phyloP scores from a whole-genome alignment of 2,329 filamentous ascomycete species.

The Nemania serpens region DNA sequence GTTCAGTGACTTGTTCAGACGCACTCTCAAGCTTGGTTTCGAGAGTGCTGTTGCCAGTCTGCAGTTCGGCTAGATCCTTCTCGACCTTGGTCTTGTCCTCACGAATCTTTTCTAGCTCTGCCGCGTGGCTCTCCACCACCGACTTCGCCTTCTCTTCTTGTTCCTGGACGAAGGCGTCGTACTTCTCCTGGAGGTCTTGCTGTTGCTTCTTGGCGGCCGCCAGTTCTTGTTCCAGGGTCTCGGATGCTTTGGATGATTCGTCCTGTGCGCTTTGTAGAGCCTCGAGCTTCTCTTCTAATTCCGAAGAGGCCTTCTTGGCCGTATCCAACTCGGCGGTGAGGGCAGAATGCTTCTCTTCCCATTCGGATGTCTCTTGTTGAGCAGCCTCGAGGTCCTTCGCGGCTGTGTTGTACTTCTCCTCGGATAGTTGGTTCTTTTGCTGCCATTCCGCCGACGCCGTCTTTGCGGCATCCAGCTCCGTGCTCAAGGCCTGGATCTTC shows the following conservation, averaged over 20 bases:
- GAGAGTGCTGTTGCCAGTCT: slow-evolving; percentile 32
- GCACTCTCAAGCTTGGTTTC: slow-evolving; percentile 35
- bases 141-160: slow-evolving; percentile 33
- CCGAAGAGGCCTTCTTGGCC: slow-evolving; percentile 34
- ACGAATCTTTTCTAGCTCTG: slow-evolving; percentile 28
- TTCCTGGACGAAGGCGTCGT: slow-evolving; percentile 29
- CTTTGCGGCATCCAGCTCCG: slow-evolving; percentile 36
- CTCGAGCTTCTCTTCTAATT: slow-evolving; percentile 32
- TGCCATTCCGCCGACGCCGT: slow-evolving; percentile 32
- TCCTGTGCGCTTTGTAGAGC: slow-evolving; percentile 29
- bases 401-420: slow-evolving; percentile 27
- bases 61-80: slow-evolving; percentile 38
- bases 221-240: slow-evolving; percentile 38
- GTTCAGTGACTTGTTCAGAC: slow-evolving; percentile 31
- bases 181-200: slow-evolving; percentile 26
- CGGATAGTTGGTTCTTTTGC: slow-evolving; percentile 31
- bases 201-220: slow-evolving; percentile 40
- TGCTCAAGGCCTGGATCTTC: slow-evolving; percentile 24
- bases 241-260: slow-evolving; percentile 36
- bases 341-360: slow-evolving; percentile 29
- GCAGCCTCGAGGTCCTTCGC: slow-evolving; percentile 37
- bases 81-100: slow-evolving; percentile 33
- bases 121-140: slow-evolving; percentile 28
- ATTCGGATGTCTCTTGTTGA: slow-evolving; percentile 39
- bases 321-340: slow-evolving; percentile 31